A percentile compares a stretch with the other conserved stretches of the same genome.
Conservation (phyloP, 2,329 filamentous ascomycete species). For the Diplodia seriata region DNA sequence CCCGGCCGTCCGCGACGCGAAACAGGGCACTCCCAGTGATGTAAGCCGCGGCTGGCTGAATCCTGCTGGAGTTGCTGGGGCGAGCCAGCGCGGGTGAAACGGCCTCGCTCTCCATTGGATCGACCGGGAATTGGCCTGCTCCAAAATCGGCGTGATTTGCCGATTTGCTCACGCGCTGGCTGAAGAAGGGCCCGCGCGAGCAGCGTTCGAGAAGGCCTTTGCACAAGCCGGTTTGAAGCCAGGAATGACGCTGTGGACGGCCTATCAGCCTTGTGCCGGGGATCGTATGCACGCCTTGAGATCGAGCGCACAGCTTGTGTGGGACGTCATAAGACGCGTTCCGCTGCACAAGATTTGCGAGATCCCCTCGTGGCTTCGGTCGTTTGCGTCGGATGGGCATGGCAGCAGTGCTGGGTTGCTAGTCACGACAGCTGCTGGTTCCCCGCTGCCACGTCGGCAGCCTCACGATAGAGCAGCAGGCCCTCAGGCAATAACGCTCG, state of each 20-base stretch:
- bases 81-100: conserved; percentile 24
- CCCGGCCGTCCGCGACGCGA: conserved; percentile 11
- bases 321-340: conserved; percentile 22
- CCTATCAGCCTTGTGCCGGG: conserved; percentile 29
- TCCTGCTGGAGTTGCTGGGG: conserved; percentile 29
- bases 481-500: conserved; percentile 9
- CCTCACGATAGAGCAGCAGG: conserved; percentile 5
- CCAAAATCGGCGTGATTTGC: conserved; percentile 23
- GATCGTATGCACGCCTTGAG: conserved; percentile 15
- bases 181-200: conserved; percentile 25
- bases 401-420: conserved; percentile 2
- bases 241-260: conserved; percentile 15
- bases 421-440: conserved; percentile 16
- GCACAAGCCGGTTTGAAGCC: conserved; percentile 28
- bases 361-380: conserved; percentile 21
- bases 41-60: conserved; percentile 27
- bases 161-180: conserved; percentile 26
- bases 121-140: conserved; percentile 27
- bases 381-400: conserved; percentile 4
- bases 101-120: conserved; percentile 26
- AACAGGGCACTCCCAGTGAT: conserved; percentile 28
- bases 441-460: conserved; percentile 10
- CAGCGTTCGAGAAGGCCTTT: conserved; percentile 23
- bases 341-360: conserved; percentile 23
- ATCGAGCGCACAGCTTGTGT: conserved; percentile 5